Evolutionary conservation across 257 asterid genomes (phyloP), one percentile per base, ranked within the genome.

Genomic region (Primulina tabacum): DNA sequence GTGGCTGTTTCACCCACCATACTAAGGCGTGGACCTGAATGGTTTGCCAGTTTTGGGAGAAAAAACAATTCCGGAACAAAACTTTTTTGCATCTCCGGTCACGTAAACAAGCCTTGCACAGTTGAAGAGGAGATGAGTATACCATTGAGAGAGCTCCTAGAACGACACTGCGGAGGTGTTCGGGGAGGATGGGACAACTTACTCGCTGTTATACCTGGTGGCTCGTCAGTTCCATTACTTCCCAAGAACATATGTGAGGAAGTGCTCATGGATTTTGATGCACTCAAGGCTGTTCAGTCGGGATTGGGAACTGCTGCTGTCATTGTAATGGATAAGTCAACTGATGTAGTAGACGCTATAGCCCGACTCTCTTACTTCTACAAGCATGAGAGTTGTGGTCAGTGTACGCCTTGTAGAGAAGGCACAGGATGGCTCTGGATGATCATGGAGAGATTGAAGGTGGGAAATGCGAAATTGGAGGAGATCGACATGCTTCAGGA

Each of bases 91-190:
- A 77, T 94, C 77, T 94, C 99, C 4, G 99, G 97, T 65, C 99
- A 94, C 66, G 99, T 94, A 35, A 94, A 94, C 88, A 91, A 88
- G 82, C 97, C 99, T 4, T 94, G 99, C 85, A 91, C 97, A 0
- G 97, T 94, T n/a, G 99, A 94, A 79, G 99, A 91, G 84, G 97
- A 94, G 81, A 94, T 94, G 99, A 94, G 97, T 72, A 94, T 94
- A 61, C 86, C 99, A 1, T 69, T 94, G 80, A 91, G 83, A 78
- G 99, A 94, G 77, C 92, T 94, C 65, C 55, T 94, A 34, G 99
- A 94, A 77, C 79, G 95, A 73, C 99, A 91, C 72, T 94, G 99
- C 70, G 99, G 97, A 7, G 97, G 99, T 38, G 97, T 94, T 63
- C 89, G 97, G 28, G 99, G 99, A 26, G 99, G 99, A 28, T 94